Evolutionary conservation across 495 filamentous ascomycete genomes (phyloP).

Genomic region (Immersiella caudata): DNA sequence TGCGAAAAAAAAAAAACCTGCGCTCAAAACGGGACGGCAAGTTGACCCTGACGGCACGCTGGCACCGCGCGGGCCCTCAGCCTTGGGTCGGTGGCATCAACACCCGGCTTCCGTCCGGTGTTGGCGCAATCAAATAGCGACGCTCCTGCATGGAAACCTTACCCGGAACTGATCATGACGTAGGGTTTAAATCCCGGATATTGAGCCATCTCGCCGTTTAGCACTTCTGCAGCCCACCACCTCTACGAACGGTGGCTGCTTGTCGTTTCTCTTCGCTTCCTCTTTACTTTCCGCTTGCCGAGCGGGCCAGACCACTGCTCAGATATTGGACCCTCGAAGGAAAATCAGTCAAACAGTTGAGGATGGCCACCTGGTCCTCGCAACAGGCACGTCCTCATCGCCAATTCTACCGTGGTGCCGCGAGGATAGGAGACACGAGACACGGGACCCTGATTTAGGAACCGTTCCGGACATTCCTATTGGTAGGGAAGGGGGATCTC

Average conservation of each 20-base stretch:
- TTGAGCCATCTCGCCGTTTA: background rate
- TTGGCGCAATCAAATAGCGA: background rate
- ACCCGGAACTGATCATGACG: constrained; percentile 12
- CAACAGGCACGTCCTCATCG: background rate
- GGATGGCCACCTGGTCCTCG: background rate
- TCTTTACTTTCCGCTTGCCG: background rate
- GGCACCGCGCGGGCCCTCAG: background rate
- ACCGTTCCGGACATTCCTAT: constrained; percentile 15
- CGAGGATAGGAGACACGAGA: constrained; percentile 5
- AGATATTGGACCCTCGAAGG: constrained; percentile 9
- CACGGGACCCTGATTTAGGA: background rate
- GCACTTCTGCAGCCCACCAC: background rate
- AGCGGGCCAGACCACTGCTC: constrained; percentile 1
- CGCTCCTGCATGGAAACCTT: constrained; percentile 4
- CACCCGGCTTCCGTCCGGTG: background rate
- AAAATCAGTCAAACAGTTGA: background rate
- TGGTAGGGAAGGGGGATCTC: background rate
- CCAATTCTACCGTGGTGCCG: constrained; percentile 13
- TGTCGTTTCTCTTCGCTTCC: background rate
- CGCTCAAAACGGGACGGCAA: too few relatives aligned
- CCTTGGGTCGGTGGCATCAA: constrained; percentile 7
- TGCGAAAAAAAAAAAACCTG: too few relatives aligned
- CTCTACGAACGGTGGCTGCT: background rate
- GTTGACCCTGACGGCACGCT: background rate
- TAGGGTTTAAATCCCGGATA: constrained; percentile 8